These are phyloP conservation scores for Dactylellina drechsleri DNA, from an alignment of 2,329 filamentous ascomycete genomes.

Conservation along the genomic window DNA sequence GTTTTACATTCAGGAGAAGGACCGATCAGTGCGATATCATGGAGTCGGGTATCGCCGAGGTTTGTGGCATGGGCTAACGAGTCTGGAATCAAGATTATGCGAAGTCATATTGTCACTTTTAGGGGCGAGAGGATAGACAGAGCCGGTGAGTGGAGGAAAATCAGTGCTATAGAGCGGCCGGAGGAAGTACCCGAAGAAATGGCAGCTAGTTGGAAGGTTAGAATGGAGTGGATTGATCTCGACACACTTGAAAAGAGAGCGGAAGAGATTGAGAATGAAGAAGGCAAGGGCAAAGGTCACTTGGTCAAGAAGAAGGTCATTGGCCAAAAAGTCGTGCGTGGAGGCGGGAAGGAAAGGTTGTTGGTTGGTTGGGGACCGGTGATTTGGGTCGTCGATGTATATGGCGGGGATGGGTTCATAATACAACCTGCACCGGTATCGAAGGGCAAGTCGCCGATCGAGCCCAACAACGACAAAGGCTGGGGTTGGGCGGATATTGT, in stretches of 20 bases:
- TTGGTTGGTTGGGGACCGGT: constrained; percentile 95
- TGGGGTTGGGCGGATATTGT: constrained; percentile 87
- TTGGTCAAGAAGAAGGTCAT: constrained; percentile 57
- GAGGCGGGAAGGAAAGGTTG: constrained; percentile 71
- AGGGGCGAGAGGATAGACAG: constrained; percentile 56
- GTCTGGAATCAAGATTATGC: constrained; percentile 97
- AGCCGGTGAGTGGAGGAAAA: constrained; percentile 87
- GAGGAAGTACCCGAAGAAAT: constrained; percentile 93
- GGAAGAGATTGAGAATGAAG: constrained; percentile 62
- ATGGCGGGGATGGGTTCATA: constrained; percentile 74
- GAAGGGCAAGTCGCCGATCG: constrained; percentile 31
- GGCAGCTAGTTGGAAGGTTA: constrained; percentile 92
- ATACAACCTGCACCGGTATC: constrained; percentile 43
- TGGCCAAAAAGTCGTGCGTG: constrained; percentile 57
- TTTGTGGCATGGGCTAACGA: constrained; percentile 97
- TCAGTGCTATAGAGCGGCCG: constrained; percentile 90
- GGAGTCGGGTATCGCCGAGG: constrained; percentile 84
- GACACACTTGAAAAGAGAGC: constrained; percentile 79
- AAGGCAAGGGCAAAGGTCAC: constrained; percentile 59
- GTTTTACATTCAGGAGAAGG: constrained; percentile 92
- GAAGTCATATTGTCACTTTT: constrained; percentile 70
- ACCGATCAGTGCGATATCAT: constrained; percentile 88
- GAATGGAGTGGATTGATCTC: constrained; percentile 93
- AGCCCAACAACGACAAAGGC: constrained; percentile 75
- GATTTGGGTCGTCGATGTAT: constrained; percentile 94